phyloP scores from a whole-genome alignment of 352 stramenopile genomes.

The Globisporangium viniferum region DNA sequence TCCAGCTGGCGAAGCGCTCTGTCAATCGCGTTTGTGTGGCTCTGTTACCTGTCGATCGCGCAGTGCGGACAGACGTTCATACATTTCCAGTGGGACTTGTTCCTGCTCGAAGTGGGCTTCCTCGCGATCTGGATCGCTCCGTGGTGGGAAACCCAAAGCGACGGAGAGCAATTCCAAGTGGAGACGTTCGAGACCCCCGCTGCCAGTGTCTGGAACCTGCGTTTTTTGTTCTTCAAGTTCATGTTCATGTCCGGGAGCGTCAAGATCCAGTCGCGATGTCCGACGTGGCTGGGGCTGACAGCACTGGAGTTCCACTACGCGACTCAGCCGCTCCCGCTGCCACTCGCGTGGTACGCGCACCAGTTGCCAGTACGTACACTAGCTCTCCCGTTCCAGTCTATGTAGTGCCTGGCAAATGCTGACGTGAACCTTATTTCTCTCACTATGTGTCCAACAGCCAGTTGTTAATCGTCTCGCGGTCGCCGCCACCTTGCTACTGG shows the following conservation, averaged over 20 bases:
- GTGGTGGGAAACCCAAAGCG: conserved; percentile 23
- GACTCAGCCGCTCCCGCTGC: conserved; percentile 78
- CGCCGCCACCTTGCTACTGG: conserved; percentile 81
- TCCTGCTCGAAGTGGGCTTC: conserved; percentile 86
- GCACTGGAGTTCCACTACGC: conserved; percentile 92
- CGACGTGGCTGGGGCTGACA: conserved; percentile 88
- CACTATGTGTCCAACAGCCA: conserved; percentile 29
- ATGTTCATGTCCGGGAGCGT: conserved; percentile 92
- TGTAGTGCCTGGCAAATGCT: conserved; percentile 1
- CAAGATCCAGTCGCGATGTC: conserved; percentile 89
- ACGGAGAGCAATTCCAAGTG: not conserved
- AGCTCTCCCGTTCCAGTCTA: not conserved
- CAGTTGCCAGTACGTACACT: conserved; percentile 56
- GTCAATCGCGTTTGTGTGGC: conserved; percentile 35
- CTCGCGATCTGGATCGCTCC: conserved; percentile 53
- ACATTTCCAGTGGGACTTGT: conserved; percentile 91
- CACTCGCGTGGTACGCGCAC: conserved; percentile 84
- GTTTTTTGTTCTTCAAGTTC: conserved; percentile 92
- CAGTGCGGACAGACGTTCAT: conserved; percentile 86
- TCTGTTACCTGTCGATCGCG: conserved; percentile 79
- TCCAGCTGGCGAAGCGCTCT: conserved; percentile 31
- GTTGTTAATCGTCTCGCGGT: conserved; percentile 74
- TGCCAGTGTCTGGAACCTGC: conserved; percentile 56
- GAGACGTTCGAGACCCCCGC: conserved; percentile 29
- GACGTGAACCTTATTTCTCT: not conserved